A percentile compares a stretch with the other conserved stretches of the same genome.
These are phyloP conservation scores for Penicillium sclerotiorum DNA, from an alignment of 2,329 filamentous ascomycete genomes.

Conservation along the genomic window DNA sequence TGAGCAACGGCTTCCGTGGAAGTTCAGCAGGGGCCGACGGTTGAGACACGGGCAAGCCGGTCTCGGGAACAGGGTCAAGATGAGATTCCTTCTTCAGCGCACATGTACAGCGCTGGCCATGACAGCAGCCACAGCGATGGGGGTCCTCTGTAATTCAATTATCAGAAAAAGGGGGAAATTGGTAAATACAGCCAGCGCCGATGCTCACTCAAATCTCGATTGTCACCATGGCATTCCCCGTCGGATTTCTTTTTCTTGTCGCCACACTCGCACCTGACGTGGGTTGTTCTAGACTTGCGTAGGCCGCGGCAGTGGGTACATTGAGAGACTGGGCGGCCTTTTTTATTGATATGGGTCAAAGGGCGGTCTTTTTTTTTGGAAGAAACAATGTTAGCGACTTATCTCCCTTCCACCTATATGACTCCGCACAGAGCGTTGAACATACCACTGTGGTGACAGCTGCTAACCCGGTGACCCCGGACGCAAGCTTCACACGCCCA, in stretches of 20 bases:
- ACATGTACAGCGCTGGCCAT: constrained; percentile 63
- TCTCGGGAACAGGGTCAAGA: constrained; percentile 53
- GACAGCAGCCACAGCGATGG: constrained; percentile 54
- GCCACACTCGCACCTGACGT: constrained; percentile 95
- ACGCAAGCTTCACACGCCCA: constrained; percentile 98
- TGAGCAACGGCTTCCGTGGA: constrained; percentile 58
- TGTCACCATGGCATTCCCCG: constrained; percentile 41
- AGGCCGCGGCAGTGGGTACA: constrained; percentile 94
- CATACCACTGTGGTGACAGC: constrained; percentile 93
- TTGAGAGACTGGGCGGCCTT: constrained; percentile 95
- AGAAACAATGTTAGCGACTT: neutral
- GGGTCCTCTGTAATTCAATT: constrained; percentile 37
- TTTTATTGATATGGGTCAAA: constrained; percentile 93
- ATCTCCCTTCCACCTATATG: neutral
- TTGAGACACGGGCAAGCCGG: constrained; percentile 45
- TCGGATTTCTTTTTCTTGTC: constrained; percentile 74
- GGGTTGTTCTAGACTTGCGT: constrained; percentile 92
- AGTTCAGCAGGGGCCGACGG: constrained; percentile 47
- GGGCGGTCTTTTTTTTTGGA: constrained; percentile 72
- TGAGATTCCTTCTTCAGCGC: constrained; percentile 61
- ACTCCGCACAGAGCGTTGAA: constrained; percentile 27
- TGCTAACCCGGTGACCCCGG: constrained; percentile 97
- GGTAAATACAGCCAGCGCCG: constrained; percentile 27
- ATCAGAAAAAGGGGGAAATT: constrained; percentile 37
- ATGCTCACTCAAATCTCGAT: constrained; percentile 43